A percentile compares a stretch with the other conserved stretches of the same genome.
Evolutionary conservation across 371 early-diverging fungal species (phyloP).

Genomic region (Conidiobolus coronatus): DNA sequence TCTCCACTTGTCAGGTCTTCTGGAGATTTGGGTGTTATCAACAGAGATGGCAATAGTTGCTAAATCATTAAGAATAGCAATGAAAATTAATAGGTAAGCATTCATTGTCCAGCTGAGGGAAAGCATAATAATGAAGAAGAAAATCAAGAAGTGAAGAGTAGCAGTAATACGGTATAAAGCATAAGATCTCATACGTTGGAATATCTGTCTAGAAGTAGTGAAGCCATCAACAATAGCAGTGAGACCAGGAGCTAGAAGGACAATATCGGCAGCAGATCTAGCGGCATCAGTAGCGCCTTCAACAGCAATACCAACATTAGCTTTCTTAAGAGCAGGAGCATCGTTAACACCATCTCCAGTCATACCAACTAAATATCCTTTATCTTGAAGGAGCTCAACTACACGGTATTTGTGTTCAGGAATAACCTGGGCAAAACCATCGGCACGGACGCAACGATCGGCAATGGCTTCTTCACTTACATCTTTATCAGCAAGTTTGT

Average conservation of each 20-base stretch:
- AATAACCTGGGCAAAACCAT: conserved; percentile 89
- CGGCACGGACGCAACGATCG: conserved; percentile 56
- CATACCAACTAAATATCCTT: conserved; percentile 57
- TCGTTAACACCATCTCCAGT: conserved; percentile 85
- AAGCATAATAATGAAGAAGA: conserved; percentile 61
- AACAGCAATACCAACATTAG: conserved; percentile 48
- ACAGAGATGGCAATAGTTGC: conserved; percentile 69
- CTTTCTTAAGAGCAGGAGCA: conserved; percentile 68
- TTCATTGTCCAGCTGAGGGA: conserved; percentile 41
- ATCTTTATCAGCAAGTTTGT: conserved; percentile 53
- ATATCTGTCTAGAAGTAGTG: conserved; percentile 54
- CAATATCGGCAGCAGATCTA: conserved; percentile 75
- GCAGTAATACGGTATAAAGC: conserved; percentile 74
- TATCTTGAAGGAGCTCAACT: conserved; percentile 56
- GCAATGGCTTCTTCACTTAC: conserved; percentile 62
- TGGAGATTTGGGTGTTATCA: conserved; percentile 60
- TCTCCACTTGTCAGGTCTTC: conserved; percentile 65
- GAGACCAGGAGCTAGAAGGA: conserved; percentile 58
- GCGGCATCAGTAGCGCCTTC: conserved; percentile 81
- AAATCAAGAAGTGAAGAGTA: conserved; percentile 65
- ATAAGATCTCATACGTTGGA: conserved; percentile 74
- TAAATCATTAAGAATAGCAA: conserved; percentile 56
- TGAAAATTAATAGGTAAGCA: conserved; percentile 43
- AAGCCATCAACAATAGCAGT: conserved; percentile 71
- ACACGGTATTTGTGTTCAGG: conserved; percentile 93